Base-by-base conservation (phyloP, 352 stramenopile genomes). In the Peronosclerospora sorghi region DNA sequence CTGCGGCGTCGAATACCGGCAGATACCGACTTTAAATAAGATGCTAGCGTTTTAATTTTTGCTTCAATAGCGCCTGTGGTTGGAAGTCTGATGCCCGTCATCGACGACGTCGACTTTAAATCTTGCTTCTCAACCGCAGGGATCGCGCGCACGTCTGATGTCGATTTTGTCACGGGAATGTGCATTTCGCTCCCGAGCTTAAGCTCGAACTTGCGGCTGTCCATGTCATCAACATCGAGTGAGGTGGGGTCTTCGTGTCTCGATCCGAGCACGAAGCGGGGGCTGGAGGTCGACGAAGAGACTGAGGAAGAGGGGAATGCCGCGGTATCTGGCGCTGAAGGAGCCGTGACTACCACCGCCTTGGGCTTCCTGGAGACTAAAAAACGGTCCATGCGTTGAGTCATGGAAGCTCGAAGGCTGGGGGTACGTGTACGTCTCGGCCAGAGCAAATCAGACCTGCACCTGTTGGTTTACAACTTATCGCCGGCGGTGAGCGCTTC, bases 11-110 rank as follows among this genome's bases (percentile, higher is more conserved):
- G 55, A 38, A 80, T 56, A 18, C 52, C 57, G 2, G 65, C 40
- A 28, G 59, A 65, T 32, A 74, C 57, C 45, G 54, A 69, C 44
- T 61, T 62, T 56, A 75, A 58, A 55, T 72, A 75, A 27, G 39
- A 69, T 20, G 64, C 37, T 26, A 75, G 49, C 10, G 58, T 59
- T 37, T 67, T 71, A 45, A 75, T 59, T 29, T 63, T 67, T 29
- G 61, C 35, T 21, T 75, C 60, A 17, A 75, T 54, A 13, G 38
- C 38, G 39, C 36, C 32, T 10, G 46, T 24, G 8, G 14, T 28
- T 23, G 26, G 19, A 26, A 55, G 37, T 43, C 28, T 43, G 27
- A 32, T 50, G 40, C 32, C 42, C 18, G 37, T 29, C 32, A 41
- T 49, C 5, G 48, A 47, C 27, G 47, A 37, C 29, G 51, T 36